Percentiles rank a stretch among this genome's conserved stretches.
Evolutionary conservation across 805 yeast genomes (phyloP).

Genomic region (Candida pini): DNA sequence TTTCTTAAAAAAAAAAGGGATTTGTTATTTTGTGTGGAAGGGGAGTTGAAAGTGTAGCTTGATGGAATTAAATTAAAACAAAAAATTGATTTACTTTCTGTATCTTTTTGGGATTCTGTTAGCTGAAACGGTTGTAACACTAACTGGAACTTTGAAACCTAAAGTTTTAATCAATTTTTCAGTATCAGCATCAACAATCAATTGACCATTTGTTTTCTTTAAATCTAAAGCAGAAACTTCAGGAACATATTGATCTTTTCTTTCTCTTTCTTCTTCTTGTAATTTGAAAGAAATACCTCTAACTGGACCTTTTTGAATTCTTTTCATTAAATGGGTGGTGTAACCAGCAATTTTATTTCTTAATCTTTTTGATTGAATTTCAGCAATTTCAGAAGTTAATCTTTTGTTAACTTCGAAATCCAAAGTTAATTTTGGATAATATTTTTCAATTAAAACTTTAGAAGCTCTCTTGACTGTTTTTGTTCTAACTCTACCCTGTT

Average conservation of each 20-base stretch:
- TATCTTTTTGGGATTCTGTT: constrained; percentile 83
- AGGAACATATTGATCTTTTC: constrained; percentile 99
- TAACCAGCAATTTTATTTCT: constrained; percentile 99
- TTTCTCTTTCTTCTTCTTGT: constrained; percentile 99
- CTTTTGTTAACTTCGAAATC: constrained; percentile 99
- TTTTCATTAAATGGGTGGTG: constrained; percentile 99
- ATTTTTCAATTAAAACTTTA: constrained; percentile 98
- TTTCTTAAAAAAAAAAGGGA: too few species aligned
- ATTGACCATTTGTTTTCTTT: constrained; percentile 90
- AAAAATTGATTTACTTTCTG: constrained; percentile 78
- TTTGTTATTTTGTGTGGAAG: too few species aligned
- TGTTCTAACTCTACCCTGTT: constrained; percentile 99
- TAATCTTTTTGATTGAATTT: constrained; percentile 98
- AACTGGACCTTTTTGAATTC: constrained; percentile 99
- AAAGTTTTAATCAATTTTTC: constrained; percentile 89
- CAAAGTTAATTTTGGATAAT: constrained; percentile 98
- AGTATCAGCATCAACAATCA: constrained; percentile 96
- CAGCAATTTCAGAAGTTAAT: constrained; percentile 96
- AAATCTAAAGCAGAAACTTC: constrained; percentile 99
- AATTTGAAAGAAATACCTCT: constrained; percentile 99
- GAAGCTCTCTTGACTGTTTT: constrained; percentile 99
- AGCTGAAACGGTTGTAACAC: constrained; percentile 81
- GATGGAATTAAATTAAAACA: too few species aligned
- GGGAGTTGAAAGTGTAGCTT: too few species aligned
- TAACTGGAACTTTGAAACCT: constrained; percentile 85